A percentile compares a stretch with the other conserved stretches of the same genome.
phyloP scores from a whole-genome alignment of 1,139 yeast genomes.

The Pichiaceae sp. region DNA sequence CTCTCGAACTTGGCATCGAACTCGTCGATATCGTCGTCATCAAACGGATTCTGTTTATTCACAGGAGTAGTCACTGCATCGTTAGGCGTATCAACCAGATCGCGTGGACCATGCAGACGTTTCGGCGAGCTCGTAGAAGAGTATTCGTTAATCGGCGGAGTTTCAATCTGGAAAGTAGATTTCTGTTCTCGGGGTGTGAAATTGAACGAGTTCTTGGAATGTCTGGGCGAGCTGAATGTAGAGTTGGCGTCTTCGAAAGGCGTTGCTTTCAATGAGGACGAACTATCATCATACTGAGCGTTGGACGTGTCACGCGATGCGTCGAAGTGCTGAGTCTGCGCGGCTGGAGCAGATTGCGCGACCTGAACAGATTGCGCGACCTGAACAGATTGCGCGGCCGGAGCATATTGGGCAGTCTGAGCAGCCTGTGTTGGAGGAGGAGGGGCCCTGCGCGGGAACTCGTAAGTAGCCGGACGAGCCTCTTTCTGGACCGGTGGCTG shows the following conservation, averaged over 20 bases:
- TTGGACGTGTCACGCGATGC: not conserved
- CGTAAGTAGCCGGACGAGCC: too few relatives aligned
- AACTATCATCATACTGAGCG: not conserved
- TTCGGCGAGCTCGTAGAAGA: not conserved
- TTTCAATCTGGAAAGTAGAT: not conserved
- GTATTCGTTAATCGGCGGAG: not conserved
- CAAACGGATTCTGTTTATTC: not conserved
- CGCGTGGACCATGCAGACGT: not conserved
- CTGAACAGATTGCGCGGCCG: not conserved
- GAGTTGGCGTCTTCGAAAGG: constrained; percentile 5
- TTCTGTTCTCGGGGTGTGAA: not conserved
- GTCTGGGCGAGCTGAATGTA: not conserved
- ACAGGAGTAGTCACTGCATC: not conserved
- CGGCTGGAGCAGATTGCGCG: not conserved
- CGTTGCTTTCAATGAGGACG: not conserved
- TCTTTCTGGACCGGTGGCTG: too few relatives aligned
- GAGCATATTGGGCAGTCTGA: not conserved
- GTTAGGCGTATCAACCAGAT: not conserved
- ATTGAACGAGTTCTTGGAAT: not conserved
- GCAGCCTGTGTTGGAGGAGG: not conserved
- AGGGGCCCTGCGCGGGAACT: not conserved
- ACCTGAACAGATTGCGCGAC: not conserved
- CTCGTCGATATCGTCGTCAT: constrained; percentile 9
- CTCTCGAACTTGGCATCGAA: constrained; percentile 15
- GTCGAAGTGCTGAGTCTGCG: not conserved